These are phyloP conservation scores for Plasmopara viticola DNA, from an alignment of 352 stramenopile genomes.

Conservation along the genomic window DNA sequence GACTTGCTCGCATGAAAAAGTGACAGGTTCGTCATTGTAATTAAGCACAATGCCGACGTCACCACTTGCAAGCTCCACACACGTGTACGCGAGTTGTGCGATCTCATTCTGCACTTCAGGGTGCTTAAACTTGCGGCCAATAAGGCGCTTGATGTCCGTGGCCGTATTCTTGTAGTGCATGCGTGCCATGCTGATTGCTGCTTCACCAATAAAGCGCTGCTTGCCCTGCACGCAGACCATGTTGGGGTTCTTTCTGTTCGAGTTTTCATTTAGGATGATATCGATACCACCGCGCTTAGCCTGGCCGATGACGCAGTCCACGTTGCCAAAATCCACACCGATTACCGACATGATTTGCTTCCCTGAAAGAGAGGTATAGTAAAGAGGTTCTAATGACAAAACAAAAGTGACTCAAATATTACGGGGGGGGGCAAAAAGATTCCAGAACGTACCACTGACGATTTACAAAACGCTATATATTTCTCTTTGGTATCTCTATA, in stretches of 20 bases:
- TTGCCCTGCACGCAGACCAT: slow-evolving; percentile 85
- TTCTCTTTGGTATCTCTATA: no score
- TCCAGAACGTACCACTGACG: neutral
- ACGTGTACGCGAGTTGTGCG: slow-evolving; percentile 86
- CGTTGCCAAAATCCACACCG: slow-evolving; percentile 96
- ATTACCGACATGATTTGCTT: slow-evolving; percentile 91
- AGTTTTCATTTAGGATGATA: slow-evolving; percentile 99
- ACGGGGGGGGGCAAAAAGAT: slow-evolving; percentile 8
- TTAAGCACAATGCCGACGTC: slow-evolving; percentile 88
- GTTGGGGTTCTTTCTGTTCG: slow-evolving; percentile 96
- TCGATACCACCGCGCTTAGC: slow-evolving; percentile 96
- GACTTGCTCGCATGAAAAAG: slow-evolving; percentile 94
- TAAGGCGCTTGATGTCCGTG: slow-evolving; percentile 94
- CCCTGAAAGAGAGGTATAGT: neutral
- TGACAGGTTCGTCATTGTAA: slow-evolving; percentile 88
- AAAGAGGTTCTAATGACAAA: slow-evolving; percentile 12
- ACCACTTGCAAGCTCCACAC: slow-evolving; percentile 80
- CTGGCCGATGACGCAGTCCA: slow-evolving; percentile 94
- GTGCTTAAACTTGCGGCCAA: slow-evolving; percentile 95
- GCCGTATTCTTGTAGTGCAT: slow-evolving; percentile 99
- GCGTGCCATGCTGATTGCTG: slow-evolving; percentile 85
- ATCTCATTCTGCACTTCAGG: slow-evolving; percentile 95
- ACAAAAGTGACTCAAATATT: slow-evolving; percentile 24
- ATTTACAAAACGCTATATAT: no score
- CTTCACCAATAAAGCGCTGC: slow-evolving; percentile 92